Conservation (phyloP, 805 yeast genomes). For the Naumovozyma dairenensis region DNA sequence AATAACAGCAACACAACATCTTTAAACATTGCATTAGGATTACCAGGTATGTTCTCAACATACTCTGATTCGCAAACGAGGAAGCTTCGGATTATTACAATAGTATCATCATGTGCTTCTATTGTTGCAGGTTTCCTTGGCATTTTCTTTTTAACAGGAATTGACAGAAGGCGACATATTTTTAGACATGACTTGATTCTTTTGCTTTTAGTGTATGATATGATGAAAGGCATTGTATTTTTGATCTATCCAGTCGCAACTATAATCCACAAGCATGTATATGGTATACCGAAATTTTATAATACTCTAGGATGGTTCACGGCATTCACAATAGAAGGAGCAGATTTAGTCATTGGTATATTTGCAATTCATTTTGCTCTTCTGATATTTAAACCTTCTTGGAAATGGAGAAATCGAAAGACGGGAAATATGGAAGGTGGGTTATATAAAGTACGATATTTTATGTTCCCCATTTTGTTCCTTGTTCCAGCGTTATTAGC, state of each 20-base stretch:
- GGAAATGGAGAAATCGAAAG: constrained; percentile 32
- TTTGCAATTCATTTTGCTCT: constrained; percentile 78
- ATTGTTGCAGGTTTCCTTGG: constrained; percentile 47
- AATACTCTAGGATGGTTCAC: constrained; percentile 74
- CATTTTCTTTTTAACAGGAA: constrained; percentile 49
- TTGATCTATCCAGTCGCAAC: constrained; percentile 60
- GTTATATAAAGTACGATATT: constrained; percentile 45
- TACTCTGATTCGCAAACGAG: constrained; percentile 11
- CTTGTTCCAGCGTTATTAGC: constrained; percentile 60
- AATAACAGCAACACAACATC: constrained; percentile 21
- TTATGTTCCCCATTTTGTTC: constrained; percentile 49
- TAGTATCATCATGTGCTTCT: constrained; percentile 41
- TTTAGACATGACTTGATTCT: constrained; percentile 65
- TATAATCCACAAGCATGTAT: constrained; percentile 33
- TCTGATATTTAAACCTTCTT: constrained; percentile 55
- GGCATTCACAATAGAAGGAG: constrained; percentile 72
- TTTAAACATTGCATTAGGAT: constrained; percentile 23
- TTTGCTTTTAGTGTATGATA: constrained; percentile 61
- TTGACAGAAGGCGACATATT: constrained; percentile 51
- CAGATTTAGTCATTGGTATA: constrained; percentile 71
- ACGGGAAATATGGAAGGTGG: constrained; percentile 60
- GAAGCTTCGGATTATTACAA: constrained; percentile 33
- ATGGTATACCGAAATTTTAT: constrained; percentile 42
- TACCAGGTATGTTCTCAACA: constrained; percentile 28
- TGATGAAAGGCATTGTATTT: constrained; percentile 60